Conservation (phyloP, 1,139 yeast genomes). For the Blastobotrys ciferrii region DNA sequence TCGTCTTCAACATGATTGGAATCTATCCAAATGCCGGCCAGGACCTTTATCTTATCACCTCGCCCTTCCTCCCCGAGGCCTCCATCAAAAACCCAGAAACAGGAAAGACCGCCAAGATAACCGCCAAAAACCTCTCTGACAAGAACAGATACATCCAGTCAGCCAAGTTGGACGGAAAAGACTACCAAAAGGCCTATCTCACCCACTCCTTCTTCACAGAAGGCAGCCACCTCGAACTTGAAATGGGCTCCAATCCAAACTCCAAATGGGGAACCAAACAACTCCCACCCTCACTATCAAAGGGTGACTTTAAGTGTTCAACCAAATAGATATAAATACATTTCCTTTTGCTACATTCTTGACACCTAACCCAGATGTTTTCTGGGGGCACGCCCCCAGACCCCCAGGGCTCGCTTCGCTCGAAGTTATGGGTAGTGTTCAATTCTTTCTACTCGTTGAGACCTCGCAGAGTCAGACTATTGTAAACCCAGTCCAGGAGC, state of each 20-base stretch:
- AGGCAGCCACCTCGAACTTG: slow-evolving; percentile 30
- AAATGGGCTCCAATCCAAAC: slow-evolving; percentile 15
- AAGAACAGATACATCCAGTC: slow-evolving; percentile 35
- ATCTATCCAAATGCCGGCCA: slow-evolving; percentile 44
- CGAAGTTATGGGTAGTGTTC: too few species aligned
- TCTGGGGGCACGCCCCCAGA: too few species aligned
- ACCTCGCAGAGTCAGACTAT: too few species aligned
- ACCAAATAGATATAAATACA: neutral
- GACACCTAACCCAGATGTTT: too few species aligned
- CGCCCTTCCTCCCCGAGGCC: slow-evolving; percentile 38
- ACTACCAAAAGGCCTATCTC: slow-evolving; percentile 38
- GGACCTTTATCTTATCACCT: slow-evolving; percentile 38
- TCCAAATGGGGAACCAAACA: slow-evolving; percentile 12
- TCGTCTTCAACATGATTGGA: slow-evolving; percentile 40
- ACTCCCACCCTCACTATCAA: slow-evolving; percentile 16
- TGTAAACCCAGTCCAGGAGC: too few species aligned
- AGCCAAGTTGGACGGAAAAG: slow-evolving; percentile 37
- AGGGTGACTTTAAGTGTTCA: slow-evolving; percentile 13
- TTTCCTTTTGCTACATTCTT: too few species aligned
- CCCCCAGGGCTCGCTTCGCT: too few species aligned
- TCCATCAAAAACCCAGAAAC: slow-evolving; percentile 32
- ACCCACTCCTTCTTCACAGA: slow-evolving; percentile 38
- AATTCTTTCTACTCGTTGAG: too few species aligned
- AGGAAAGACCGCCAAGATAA: slow-evolving; percentile 34
- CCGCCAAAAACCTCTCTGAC: slow-evolving; percentile 33